Evolutionary conservation across 2,329 filamentous ascomycete genomes (phyloP), one percentile per base, ranked within the genome.

Genomic region (Penicillium griseofulvum): DNA sequence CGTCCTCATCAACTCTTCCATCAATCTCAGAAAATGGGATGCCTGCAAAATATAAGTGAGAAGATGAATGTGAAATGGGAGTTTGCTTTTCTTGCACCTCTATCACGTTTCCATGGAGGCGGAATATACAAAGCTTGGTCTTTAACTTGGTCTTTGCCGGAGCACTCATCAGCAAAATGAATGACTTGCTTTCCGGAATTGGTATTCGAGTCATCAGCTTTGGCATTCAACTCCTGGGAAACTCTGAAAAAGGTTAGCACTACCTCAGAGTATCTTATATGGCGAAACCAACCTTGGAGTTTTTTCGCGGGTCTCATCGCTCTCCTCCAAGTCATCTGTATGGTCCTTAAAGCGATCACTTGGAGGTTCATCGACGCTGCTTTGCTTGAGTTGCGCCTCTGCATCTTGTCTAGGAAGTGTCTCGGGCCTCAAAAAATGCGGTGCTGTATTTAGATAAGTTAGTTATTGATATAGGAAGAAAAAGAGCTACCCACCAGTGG

Each of bases 51-150:
- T 45, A 33, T 45, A 16, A 4, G 42, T 45, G 28, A 45, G 42
- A 33, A 45, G 2, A 33, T 28, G 17, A 11, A 45, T 6, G 28
- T 6, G 29, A 45, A 17, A 29, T 19, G 12, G 28, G 19, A 28
- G 1, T 6, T 9, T 28, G 31, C 11, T 48, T 37, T 36, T 14
- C 5, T n/a, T 42, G 9, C 58, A 63, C 63, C 60, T 64, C 52
- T 60, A 36, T 66, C 64, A 8, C 60, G 56, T 39, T 57, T 64
- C 7, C 57, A 56, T 5, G 65, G 65, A 11, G 65, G 62, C 28
- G 66, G 63, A 12, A 67, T 68, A 36, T 67, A 65, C n/a, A 68
- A 56, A 26, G 64, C 61, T 34, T 63, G 64, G 7, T 49, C 55
- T n/a, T 55, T 47, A 26, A 63, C 61, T 34, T 63, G 64, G 7